phyloP scores from a whole-genome alignment of 495 filamentous ascomycete species.

The Xeromyces bisporus region DNA sequence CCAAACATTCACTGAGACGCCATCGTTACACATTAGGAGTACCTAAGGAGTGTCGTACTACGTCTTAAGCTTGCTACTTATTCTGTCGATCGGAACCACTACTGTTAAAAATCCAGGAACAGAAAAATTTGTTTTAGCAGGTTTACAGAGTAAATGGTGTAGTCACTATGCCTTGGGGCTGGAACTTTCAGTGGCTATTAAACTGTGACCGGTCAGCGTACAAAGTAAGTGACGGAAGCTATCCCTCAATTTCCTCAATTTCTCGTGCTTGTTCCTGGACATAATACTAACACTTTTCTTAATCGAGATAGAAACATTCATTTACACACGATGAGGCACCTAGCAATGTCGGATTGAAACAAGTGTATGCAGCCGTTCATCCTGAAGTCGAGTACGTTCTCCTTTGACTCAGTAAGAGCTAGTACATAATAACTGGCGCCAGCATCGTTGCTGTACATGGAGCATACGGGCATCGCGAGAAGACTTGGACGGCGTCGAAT shows the following conservation, averaged over 20 bases:
- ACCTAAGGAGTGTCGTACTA: too few relatives aligned
- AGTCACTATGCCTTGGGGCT: neutral
- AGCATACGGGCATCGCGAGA: constrained; percentile 12
- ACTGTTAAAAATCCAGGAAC: too few relatives aligned
- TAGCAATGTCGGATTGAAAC: neutral
- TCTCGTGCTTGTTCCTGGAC: too few relatives aligned
- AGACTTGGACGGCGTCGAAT: constrained; percentile 22
- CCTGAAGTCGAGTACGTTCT: neutral
- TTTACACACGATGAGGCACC: neutral
- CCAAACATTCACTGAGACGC: too few relatives aligned
- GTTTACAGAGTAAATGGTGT: too few relatives aligned
- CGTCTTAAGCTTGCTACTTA: too few relatives aligned
- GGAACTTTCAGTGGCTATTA: neutral
- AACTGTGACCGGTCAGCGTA: neutral
- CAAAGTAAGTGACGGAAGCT: neutral
- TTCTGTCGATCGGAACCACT: too few relatives aligned
- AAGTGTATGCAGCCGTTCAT: neutral
- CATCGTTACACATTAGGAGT: too few relatives aligned
- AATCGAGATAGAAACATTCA: neutral
- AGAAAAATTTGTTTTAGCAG: too few relatives aligned
- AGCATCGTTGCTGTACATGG: constrained; percentile 17
- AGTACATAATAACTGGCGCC: neutral
- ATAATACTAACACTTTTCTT: too few relatives aligned
- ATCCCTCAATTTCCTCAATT: too few relatives aligned
- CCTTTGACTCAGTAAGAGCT: too few relatives aligned